Conservation (phyloP, 139 green algal species). For the Coelastrella sp. region DNA sequence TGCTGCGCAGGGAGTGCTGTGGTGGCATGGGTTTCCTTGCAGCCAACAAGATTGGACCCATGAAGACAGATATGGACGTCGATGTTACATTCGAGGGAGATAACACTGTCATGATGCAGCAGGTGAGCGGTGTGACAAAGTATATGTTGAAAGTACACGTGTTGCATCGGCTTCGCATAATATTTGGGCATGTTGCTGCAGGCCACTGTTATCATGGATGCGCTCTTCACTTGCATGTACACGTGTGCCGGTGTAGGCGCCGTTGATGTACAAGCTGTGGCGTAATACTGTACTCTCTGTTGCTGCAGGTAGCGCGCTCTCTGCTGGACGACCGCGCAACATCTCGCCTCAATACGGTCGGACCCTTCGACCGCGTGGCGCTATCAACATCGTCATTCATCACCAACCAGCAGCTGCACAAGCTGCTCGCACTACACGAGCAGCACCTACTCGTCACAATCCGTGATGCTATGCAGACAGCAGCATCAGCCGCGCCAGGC, state of each 20-base stretch:
- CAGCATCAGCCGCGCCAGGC: constrained; percentile 41
- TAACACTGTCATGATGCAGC: constrained; percentile 96
- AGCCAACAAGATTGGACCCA: constrained; percentile 88
- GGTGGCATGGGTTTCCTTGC: constrained; percentile 87
- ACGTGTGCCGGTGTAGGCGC: background rate
- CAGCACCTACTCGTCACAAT: constrained; percentile 16
- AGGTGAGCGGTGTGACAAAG: constrained; percentile 52
- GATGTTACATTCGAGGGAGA: constrained; percentile 95
- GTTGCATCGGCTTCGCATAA: too few species aligned
- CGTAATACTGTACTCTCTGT: background rate
- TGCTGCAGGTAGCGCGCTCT: constrained; percentile 59
- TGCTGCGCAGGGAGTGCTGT: constrained; percentile 80
- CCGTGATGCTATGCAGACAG: constrained; percentile 59
- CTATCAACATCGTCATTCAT: background rate
- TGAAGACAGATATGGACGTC: constrained; percentile 92
- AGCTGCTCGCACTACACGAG: constrained; percentile 71
- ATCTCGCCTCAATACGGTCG: constrained; percentile 8
- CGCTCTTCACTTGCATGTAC: too few species aligned
- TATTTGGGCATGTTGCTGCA: too few species aligned
- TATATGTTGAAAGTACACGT: background rate
- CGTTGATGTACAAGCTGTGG: background rate
- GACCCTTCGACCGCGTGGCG: background rate
- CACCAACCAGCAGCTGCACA: constrained; percentile 1
- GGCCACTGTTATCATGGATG: too few species aligned
- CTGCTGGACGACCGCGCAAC: constrained; percentile 61